These are phyloP conservation scores for Mallotus japonicus DNA, from an alignment of 441 rosid genomes.

Conservation along the genomic window DNA sequence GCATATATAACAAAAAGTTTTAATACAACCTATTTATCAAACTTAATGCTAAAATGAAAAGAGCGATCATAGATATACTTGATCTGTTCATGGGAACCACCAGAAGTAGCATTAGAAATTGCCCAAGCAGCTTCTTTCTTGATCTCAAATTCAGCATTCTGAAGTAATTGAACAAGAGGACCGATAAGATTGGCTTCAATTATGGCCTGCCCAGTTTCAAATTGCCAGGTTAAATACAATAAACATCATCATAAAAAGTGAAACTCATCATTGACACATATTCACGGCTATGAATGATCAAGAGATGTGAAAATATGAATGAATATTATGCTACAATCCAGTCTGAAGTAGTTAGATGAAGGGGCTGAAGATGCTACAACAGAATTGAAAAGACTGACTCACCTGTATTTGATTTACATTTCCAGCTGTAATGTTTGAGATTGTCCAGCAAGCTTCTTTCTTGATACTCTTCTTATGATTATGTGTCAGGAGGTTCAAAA, in stretches of 20 bases:
- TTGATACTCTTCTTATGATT: conserved; percentile 74
- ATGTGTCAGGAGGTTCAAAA: conserved; percentile 54
- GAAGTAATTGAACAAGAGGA: conserved; percentile 65
- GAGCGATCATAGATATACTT: conserved; percentile 41
- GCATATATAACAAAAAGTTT: not conserved
- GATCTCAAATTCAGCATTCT: conserved; percentile 81
- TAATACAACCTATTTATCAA: conserved; percentile 1
- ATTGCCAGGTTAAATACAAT: not conserved
- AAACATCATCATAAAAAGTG: not conserved
- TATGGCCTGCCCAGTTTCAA: conserved; percentile 46
- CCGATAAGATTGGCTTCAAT: conserved; percentile 58
- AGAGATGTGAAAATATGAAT: not conserved
- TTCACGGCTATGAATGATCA: not conserved
- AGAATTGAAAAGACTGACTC: not conserved
- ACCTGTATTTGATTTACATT: conserved; percentile 86
- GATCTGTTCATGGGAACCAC: conserved; percentile 80
- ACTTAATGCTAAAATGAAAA: not conserved
- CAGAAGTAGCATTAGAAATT: conserved; percentile 77
- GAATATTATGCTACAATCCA: conserved; percentile 19
- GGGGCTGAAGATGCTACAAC: conserved; percentile 28
- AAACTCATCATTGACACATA: not conserved
- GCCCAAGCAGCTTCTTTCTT: conserved; percentile 95
- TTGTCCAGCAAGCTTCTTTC: conserved; percentile 93
- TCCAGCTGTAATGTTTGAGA: conserved; percentile 91
- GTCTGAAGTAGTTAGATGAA: conserved; percentile 42